Evolutionary conservation across 2,329 filamentous ascomycete species (phyloP).

Genomic region (Laburnicola sp.): DNA sequence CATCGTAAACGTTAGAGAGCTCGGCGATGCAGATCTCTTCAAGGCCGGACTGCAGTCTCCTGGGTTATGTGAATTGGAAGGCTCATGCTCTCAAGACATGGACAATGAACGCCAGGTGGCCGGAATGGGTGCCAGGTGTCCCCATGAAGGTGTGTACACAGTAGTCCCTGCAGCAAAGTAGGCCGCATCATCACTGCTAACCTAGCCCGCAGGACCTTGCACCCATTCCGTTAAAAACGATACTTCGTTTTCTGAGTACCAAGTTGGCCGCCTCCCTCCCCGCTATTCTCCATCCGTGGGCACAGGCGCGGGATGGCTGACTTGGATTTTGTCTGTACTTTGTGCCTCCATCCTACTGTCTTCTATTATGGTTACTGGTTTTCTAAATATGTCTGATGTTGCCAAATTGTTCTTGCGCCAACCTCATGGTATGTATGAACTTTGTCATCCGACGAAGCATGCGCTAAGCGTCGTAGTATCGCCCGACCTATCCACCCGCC

Average conservation of each 20-base stretch:
- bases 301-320: slow-evolving; percentile 20
- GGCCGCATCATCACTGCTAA: too few species aligned
- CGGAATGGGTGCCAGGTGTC: slow-evolving; percentile 35
- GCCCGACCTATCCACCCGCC: slow-evolving; percentile 6
- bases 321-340: slow-evolving; percentile 31
- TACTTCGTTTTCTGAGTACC: slow-evolving; percentile 21
- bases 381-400: background rate
- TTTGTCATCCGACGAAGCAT: slow-evolving; percentile 9
- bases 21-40: slow-evolving; percentile 29
- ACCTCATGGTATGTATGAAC: background rate
- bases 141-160: slow-evolving; percentile 18
- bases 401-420: background rate
- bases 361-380: slow-evolving; percentile 8
- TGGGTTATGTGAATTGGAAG: slow-evolving; percentile 19
- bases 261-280: slow-evolving; percentile 16
- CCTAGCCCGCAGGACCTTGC: slow-evolving; percentile 27
- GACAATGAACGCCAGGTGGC: slow-evolving; percentile 15
- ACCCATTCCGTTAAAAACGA: slow-evolving; percentile 27
- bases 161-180: slow-evolving; percentile 11
- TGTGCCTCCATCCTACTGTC: slow-evolving; percentile 31
- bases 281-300: background rate
- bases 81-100: slow-evolving; percentile 21
- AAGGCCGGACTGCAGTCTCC: slow-evolving; percentile 17
- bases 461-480: slow-evolving; percentile 14
- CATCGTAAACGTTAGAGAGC: slow-evolving; percentile 30